Percentiles rank a stretch among this genome's conserved stretches.
Conservation (phyloP, 352 stramenopile genomes). For the Phytophthora agathidicida region DNA sequence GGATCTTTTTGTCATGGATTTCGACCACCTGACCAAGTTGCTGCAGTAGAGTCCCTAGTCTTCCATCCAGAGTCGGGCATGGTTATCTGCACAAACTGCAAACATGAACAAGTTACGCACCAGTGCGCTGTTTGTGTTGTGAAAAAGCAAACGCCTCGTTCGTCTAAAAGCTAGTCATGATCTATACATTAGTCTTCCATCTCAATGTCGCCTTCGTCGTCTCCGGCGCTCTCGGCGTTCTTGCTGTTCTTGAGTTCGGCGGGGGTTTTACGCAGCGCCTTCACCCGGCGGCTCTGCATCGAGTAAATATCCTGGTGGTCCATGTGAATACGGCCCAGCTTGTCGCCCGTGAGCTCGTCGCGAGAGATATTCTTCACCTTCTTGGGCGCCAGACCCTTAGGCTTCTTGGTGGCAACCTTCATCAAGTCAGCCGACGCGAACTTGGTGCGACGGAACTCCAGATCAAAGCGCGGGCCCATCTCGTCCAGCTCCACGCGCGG, state of each 20-base stretch:
- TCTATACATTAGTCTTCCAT: slow-evolving; percentile 55
- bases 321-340: slow-evolving; percentile 98
- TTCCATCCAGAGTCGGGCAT: no score
- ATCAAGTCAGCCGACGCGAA: slow-evolving; percentile 95
- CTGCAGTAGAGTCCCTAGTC: slow-evolving; percentile 46
- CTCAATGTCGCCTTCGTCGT: slow-evolving; percentile 49
- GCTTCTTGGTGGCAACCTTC: slow-evolving; percentile 95
- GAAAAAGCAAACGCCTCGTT: slow-evolving; percentile 36
- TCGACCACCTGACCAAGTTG: slow-evolving; percentile 88
- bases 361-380: slow-evolving; percentile 98
- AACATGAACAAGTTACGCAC: slow-evolving; percentile 23
- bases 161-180: slow-evolving; percentile 41
- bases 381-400: slow-evolving; percentile 91
- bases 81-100: no score
- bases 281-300: slow-evolving; percentile 95
- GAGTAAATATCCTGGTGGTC: slow-evolving; percentile 97
- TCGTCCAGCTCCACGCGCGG: slow-evolving; percentile 89
- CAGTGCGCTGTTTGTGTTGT: slow-evolving; percentile 18
- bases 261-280: slow-evolving; percentile 92
- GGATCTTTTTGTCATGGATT: slow-evolving; percentile 98
- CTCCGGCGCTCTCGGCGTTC: slow-evolving; percentile 32
- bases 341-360: slow-evolving; percentile 98
- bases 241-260: slow-evolving; percentile 77
- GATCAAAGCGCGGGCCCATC: slow-evolving; percentile 91
- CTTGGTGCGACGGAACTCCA: slow-evolving; percentile 94